Base-by-base conservation (phyloP, 2,329 filamentous ascomycete species). In the Camillea tinctor region DNA sequence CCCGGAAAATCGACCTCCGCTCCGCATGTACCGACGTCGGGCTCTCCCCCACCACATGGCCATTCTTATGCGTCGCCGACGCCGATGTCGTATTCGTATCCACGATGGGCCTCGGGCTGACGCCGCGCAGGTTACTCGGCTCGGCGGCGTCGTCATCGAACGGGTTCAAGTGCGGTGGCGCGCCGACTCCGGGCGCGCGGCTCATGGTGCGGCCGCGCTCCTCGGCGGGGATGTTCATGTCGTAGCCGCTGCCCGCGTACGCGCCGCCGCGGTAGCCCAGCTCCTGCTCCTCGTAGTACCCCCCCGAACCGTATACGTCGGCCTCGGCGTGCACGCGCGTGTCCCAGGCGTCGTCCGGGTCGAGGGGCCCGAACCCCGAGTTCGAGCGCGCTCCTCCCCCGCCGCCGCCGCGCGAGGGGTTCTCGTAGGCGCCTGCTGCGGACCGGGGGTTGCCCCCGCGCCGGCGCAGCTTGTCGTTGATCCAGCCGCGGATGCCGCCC, bases 301-400 rank as follows among this genome's bases (percentile, higher is more conserved):
- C 83, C 21, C 80, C 79, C 1, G 79, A 77, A 1, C 84, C 84
- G 72, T 88, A 87, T 13, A 24, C 77, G 70, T 89, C 87, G 19
- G 88, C 85, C 74, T 93, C 91, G 67, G 87, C 82, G 60, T 90
- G 90, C 4, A 96, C 91, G 61, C 90, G 81, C 64, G 90, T 77
- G 76, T 95, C 91, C 92, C 92, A 96, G 1, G 91, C 91, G 71
- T 93, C 91, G 72, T 96, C 92, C 1, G 90, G 90, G 70, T 95
- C 92, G 52, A 92, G 82, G 3, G 87, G 80, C 1, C 88, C 86
- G 73, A 90, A 88, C 21, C 86, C 86, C 26, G 26, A 30, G 57
- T 84, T 76, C 57, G 81, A 80, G 58, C 79, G 77, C 52, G n/a
- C n/a, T n/a, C n/a, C n/a, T n/a, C n/a, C n/a, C n/a, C 77, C 77